Base-by-base conservation (phyloP, 805 yeast genomes). In the Candida dendrica region DNA sequence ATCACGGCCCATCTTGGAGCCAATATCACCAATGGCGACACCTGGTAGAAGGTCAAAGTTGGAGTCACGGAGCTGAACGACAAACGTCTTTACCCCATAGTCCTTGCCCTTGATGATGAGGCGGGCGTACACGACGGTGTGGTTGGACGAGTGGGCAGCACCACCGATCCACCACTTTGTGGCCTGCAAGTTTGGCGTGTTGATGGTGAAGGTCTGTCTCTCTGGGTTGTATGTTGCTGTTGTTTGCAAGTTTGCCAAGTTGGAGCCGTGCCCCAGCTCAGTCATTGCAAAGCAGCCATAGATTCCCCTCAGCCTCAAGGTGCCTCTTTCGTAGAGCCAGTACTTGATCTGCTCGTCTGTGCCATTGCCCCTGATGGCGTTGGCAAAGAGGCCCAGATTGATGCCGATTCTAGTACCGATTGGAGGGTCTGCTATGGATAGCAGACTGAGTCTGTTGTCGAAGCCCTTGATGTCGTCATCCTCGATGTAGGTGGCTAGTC, bases 131-230 rank as follows among this genome's bases (percentile, higher is more conserved):
- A 79, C 84, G n/a, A 81, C 78, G 19, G 87, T 71, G 65, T 90
- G 96, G 24, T 90, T 87, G 6, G 96, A 87, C 17, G 95, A 81
- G 63, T 87, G 95, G 10, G 96, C 96, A 34, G 96, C 96, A 53
- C 97, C 97, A 38, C 97, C 97, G 55, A 90, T 90, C 97, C 97
- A 90, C 96, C 97, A 90, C 62, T 90, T 90, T 20, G 96, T 89
- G 36, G 97, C 96, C 31, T 95, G 90, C 42, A 85, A 62, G 58
- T 89, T 85, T 1, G 97, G 97, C 11, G 97, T 90, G 59, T 86
- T 75, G 55, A 90, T 79, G 42, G 74, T 59, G 57, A 90, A 85
- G 48, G 79, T 79, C 53, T 87, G 86, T 24, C 72, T 73, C 15
- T 64, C 65, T 16, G 68, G 65, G 60, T 87, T 81, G 60, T 74